Evolutionary conservation across 2,329 filamentous ascomycete species (phyloP).

Genomic region (Arthrocladium fulminans): DNA sequence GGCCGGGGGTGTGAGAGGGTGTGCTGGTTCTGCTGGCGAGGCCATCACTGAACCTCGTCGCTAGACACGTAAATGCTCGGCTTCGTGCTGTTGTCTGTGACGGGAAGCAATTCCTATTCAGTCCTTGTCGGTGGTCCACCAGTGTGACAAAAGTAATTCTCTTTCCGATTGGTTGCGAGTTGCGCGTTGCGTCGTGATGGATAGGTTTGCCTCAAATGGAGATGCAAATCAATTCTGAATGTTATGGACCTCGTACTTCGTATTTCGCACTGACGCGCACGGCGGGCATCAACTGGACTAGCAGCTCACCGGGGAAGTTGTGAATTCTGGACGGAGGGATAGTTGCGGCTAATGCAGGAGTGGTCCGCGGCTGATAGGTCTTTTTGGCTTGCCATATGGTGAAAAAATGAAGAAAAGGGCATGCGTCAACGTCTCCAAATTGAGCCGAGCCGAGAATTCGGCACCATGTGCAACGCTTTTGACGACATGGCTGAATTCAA

Average conservation of each 20-base stretch:
- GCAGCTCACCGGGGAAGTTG: background rate
- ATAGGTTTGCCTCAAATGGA: background rate
- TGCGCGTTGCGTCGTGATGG: too few species aligned
- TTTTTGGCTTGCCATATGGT: too few species aligned
- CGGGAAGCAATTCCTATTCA: background rate
- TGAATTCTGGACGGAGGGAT: background rate
- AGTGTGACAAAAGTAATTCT: too few species aligned
- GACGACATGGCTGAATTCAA: too few species aligned
- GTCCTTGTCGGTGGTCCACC: background rate
- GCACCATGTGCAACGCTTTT: too few species aligned
- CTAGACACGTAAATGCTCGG: background rate
- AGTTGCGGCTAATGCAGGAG: background rate
- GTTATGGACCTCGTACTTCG: background rate
- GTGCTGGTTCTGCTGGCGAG: constrained; percentile 18
- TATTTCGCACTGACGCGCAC: background rate
- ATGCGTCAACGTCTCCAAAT: too few species aligned
- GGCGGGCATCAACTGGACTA: too few species aligned
- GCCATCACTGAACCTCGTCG: constrained; percentile 6
- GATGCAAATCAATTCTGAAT: background rate
- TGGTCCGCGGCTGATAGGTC: background rate
- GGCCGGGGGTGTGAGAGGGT: constrained; percentile 36
- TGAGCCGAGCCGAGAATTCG: too few species aligned
- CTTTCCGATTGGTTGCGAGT: background rate
- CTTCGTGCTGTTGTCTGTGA: background rate
- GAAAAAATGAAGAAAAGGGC: too few species aligned